Evolutionary conservation across 140 eudicot genomes (phyloP), one percentile per base, ranked within the genome.

Genomic region (Erigeron philadelphicus): DNA sequence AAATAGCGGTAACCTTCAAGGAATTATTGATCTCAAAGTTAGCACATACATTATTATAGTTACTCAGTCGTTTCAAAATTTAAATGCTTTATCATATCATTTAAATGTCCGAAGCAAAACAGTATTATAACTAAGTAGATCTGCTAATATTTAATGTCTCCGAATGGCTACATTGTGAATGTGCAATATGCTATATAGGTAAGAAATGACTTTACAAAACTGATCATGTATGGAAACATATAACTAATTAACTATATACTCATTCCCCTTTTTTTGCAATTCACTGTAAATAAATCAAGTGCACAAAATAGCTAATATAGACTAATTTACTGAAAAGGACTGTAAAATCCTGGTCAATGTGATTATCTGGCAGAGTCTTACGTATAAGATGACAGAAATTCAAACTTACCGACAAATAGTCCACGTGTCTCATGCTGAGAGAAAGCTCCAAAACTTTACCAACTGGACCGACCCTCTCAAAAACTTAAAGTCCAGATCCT

Each of bases 281-380:
- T 66, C 50, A 35, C 13, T 59, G 40, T 41, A 31, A 59, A 41
- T 46, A 41, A 56, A 47, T 48, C 38, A 67, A 67, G 18, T 75
- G 62, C 19, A 44, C 59, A 75, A 19, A 38, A 35, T 2, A 1
- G 53, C 49, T 49, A 23, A 68, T 61, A 16, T 67, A 7, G 11
- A 50, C 40, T 11, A 65, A 66, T 12, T 48, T 3, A 13, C 48
- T 11, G 64, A 57, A 31, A n/a, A 55, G 55, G 61, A 64, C 48
- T 12, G 42, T 61, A 52, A 7, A 23, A 38, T 54, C 15, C 5
- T 64, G 77, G 77, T 72, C 74, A 72, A 65, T 18, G 17, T 57
- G 58, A 23, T 71, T 54, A 77, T 64, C 77, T 77, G 81, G 73
- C 77, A 18, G 57, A 49, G 71, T 72, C 73, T 53, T 77, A 65